A percentile compares a stretch with the other conserved stretches of the same genome.
Evolutionary conservation across 257 asterid genomes (phyloP).

Genomic region (Ajuga chamaepitys): DNA sequence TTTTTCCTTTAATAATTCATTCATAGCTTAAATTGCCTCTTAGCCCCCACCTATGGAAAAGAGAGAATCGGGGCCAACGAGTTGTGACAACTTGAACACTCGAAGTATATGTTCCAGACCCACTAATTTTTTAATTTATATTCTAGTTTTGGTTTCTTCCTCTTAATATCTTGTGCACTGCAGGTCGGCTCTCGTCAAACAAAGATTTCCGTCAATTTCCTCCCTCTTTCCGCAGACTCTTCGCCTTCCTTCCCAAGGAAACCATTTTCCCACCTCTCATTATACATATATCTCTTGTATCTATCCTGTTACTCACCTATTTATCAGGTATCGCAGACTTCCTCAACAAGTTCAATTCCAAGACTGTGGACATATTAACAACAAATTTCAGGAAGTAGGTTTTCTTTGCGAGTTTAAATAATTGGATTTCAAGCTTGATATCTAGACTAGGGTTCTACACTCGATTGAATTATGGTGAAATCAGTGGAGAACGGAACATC

Average conservation of each 20-base stretch:
- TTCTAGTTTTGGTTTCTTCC: background rate
- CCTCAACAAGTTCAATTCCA: background rate
- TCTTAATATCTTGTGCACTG: background rate
- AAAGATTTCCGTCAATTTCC: background rate
- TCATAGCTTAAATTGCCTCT: too few relatives aligned
- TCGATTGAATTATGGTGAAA: slow-evolving; percentile 57
- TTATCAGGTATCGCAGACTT: background rate
- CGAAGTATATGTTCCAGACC: too few relatives aligned
- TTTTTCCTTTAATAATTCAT: too few relatives aligned
- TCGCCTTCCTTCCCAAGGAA: slow-evolving; percentile 22
- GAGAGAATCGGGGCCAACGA: too few relatives aligned
- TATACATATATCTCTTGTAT: background rate
- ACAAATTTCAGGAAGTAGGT: background rate
- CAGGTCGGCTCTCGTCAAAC: slow-evolving; percentile 6
- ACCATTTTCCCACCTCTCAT: background rate
- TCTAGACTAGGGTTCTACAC: background rate
- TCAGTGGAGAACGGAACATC: slow-evolving; percentile 68
- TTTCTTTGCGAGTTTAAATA: background rate
- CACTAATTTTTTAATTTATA: background rate
- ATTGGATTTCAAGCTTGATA: background rate
- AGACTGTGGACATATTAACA: background rate
- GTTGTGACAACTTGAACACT: too few relatives aligned
- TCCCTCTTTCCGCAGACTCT: background rate
- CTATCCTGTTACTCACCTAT: too few relatives aligned
- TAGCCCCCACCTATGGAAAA: too few relatives aligned